Evolutionary conservation across 1,284 basidiomycete species (phyloP), one percentile per base, ranked within the genome.

Genomic region (Vanrija pseudolonga): DNA sequence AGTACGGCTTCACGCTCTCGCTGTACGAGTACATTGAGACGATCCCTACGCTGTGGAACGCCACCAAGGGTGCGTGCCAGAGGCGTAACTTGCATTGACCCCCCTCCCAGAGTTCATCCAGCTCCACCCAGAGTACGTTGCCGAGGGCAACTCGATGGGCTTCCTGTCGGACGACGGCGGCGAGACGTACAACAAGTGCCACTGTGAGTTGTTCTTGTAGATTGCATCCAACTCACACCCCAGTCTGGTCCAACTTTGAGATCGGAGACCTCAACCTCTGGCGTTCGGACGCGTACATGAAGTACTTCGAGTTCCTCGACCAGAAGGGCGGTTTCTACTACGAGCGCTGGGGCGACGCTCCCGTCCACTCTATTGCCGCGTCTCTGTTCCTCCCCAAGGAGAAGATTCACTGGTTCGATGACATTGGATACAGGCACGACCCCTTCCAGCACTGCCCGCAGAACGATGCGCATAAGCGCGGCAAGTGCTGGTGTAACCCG

Each of bases 191-290:
- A 93, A 91, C 74, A 76, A 85, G 39, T 93, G 89, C 67, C 89
- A 91, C 66, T 90, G 86, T 85, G 71, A 73, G 86, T 9, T 78
- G 43, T 2, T 8, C 23, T 20, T 37, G 11, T 38, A 15, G 24
- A 8, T 17, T n/a, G 43, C 23, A n/a, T 24, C 36, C 22, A 14
- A 26, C 36, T 47, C 14, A 36, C 23, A 47, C 46, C 26, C 19
- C 59, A 87, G 86, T 84, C 72, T 89, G 87, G 86, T 86, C 83
- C 66, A 90, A 89, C 72, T 90, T 91, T 62, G 90, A 94, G 72
- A 90, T 94, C 50, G 89, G 85, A 19, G 72, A 74, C 55, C 68
- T 77, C 80, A 82, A 86, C 60, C 90, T 93, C 68, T 90, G 88
- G 85, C 79, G 90, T 51, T 77, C 82, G 6, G 82, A 89, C 59